Evolutionary conservation across 1,139 yeast species (phyloP), one percentile per base, ranked within the genome.

Genomic region (Pichia sp.): DNA sequence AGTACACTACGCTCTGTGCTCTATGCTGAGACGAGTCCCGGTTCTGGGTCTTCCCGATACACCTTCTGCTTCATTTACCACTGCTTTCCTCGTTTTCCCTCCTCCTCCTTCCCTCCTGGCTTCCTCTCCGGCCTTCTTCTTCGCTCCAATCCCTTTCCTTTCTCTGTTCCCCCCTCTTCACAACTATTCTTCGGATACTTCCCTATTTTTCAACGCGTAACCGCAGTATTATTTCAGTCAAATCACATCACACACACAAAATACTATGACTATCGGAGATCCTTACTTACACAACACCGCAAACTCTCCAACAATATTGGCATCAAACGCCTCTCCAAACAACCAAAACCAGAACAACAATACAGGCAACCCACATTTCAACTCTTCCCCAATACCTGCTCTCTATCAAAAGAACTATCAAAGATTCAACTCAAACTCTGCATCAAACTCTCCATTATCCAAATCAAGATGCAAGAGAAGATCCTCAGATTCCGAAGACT

Each of bases 401-500:
- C 36, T 45, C n/a, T 50, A 51, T 15, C 50, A 47, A 22, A 18
- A 37, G 10, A 48, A 52, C 20, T 51, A 44, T 28, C 52, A 49
- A 34, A 40, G 42, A 22, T 34, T 45, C 8, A 11, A 28, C 14
- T n/a, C 33, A 17, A 45, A 40, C 6, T 9, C 38, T 4, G 21
- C 34, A 19, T 42, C 54, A n/a, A 28, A 34, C 22, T 33, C 44
- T n/a, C 28, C 35, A 10, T 38, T 36, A 15, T 21, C 28, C 14
- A 37, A 22, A 18, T 27, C 47, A 10, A 56, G 64, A 40, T 46
- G 58, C 2, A 66, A 66, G 45, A 62, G 69, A 50, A 52, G 66
- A 46, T 58, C 54, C 35, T 65, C 68, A 2, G 62, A 63, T 27
- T 48, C 51, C 33, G 67, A 60, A 31, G 54, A 60, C 30, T 39